Conservation (phyloP, 352 stramenopile species). For the Phytophthora fragariae region DNA sequence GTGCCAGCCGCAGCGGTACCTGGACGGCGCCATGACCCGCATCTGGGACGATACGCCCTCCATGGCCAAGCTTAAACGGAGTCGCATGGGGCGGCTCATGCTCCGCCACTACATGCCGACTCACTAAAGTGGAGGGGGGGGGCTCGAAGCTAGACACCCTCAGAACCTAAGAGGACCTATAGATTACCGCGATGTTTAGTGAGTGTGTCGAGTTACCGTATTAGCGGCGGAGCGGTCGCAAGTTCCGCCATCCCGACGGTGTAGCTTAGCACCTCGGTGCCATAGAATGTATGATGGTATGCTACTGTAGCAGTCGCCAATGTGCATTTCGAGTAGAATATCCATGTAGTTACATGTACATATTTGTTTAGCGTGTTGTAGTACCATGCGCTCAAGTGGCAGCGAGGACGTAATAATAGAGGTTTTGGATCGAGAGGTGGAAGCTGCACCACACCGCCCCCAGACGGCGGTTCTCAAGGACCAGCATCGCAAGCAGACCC, state of each 20-base stretch:
- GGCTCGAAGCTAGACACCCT: slow-evolving; percentile 15
- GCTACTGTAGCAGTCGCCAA: not conserved
- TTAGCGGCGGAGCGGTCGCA: slow-evolving; percentile 7
- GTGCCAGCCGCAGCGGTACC: slow-evolving; percentile 45
- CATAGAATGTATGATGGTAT: not conserved
- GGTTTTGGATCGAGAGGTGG: no score
- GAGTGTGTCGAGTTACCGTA: slow-evolving; percentile 3
- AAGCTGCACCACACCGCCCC: no score
- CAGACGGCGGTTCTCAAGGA: no score
- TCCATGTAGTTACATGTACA: no score
- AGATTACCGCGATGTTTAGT: slow-evolving; percentile 2
- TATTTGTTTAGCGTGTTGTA: no score
- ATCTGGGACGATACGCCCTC: slow-evolving; percentile 36
- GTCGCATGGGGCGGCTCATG: slow-evolving; percentile 32
- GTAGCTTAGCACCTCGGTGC: not conserved
- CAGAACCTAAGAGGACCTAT: not conserved
- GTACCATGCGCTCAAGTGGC: no score
- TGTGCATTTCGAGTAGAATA: not conserved
- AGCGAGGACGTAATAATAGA: no score
- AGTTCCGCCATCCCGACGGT: not conserved
- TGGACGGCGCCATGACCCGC: slow-evolving; percentile 22
- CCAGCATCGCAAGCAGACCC: no score
- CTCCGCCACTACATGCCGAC: slow-evolving; percentile 32
- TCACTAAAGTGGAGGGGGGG: not conserved
- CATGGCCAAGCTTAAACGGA: slow-evolving; percentile 38